These are phyloP conservation scores for Ostreobium quekettii DNA, from an alignment of 139 green algal species.

Conservation along the genomic window DNA sequence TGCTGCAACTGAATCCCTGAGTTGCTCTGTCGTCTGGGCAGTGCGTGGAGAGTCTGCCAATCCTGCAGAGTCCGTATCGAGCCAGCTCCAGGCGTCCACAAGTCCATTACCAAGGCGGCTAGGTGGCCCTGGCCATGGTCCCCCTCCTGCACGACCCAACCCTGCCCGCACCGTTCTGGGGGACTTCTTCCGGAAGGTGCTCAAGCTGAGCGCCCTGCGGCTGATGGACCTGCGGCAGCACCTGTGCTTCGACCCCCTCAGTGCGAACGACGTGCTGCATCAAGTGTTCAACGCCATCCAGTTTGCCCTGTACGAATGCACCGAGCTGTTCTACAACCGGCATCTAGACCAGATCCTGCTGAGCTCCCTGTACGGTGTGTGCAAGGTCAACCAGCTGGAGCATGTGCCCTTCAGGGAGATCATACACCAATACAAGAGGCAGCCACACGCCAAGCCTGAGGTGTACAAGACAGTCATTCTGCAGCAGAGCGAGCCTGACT, in stretches of 20 bases:
- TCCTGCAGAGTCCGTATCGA: too few relatives aligned
- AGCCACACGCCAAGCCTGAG: constrained; percentile 45
- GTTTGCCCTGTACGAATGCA: constrained; percentile 44
- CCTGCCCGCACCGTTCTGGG: constrained; percentile 17
- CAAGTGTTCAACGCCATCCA: constrained; percentile 43
- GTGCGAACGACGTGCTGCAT: too few relatives aligned
- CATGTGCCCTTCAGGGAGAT: constrained; percentile 58
- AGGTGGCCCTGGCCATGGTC: too few relatives aligned
- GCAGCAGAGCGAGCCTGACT: constrained; percentile 17
- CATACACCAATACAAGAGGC: constrained; percentile 51
- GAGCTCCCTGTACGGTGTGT: constrained; percentile 62
- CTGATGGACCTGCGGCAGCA: constrained; percentile 29
- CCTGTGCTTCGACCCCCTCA: too few relatives aligned
- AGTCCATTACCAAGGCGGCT: too few relatives aligned
- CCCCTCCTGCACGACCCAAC: too few relatives aligned
- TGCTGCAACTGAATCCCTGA: too few relatives aligned
- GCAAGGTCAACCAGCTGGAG: constrained; percentile 45
- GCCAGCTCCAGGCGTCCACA: too few relatives aligned
- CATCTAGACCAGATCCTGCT: constrained; percentile 77
- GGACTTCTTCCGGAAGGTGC: constrained; percentile 36
- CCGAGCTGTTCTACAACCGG: constrained; percentile 57
- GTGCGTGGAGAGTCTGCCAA: too few relatives aligned
- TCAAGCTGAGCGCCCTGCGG: constrained; percentile 43
- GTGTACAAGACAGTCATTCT: constrained; percentile 55
- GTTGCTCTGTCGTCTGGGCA: too few relatives aligned